Evolutionary conservation across 1,284 basidiomycete genomes (phyloP).

Genomic region (Stereum hirsutum): DNA sequence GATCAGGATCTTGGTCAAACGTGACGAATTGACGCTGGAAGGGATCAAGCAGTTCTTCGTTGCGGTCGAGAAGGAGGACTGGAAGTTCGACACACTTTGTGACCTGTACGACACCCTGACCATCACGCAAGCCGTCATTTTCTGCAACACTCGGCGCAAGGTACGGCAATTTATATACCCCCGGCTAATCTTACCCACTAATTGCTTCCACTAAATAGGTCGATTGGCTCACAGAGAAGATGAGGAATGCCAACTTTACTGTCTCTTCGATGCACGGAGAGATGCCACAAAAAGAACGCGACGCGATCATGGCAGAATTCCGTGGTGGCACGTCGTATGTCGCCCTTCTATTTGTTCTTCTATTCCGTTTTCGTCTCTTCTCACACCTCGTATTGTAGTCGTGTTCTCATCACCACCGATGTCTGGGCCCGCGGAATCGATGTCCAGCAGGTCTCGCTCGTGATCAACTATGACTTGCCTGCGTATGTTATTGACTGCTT

Average conservation of each 20-base stretch:
- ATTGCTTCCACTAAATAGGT: constrained; percentile 41
- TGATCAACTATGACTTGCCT: constrained; percentile 97
- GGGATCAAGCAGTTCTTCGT: constrained; percentile 99
- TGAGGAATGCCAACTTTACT: constrained; percentile 95
- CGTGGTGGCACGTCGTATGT: constrained; percentile 85
- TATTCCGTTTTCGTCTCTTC: neutral
- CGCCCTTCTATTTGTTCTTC: neutral
- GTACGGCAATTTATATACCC: constrained; percentile 26
- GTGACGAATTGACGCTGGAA: constrained; percentile 98
- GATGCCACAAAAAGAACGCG: constrained; percentile 98
- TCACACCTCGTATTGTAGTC: constrained; percentile 35
- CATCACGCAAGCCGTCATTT: constrained; percentile 99
- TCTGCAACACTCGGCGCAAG: constrained; percentile 98
- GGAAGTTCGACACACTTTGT: constrained; percentile 99
- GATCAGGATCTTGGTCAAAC: constrained; percentile 97
- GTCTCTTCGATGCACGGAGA: constrained; percentile 98
- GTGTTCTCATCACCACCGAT: constrained; percentile 94
- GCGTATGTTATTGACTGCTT: constrained; percentile 65
- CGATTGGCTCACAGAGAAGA: constrained; percentile 98
- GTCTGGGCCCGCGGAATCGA: constrained; percentile 99
- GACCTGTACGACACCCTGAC: constrained; percentile 98
- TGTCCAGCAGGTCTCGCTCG: constrained; percentile 96
- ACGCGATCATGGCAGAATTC: constrained; percentile 99
- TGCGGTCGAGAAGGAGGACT: constrained; percentile 99
- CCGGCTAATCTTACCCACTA: neutral